phyloP scores from a whole-genome alignment of 257 asterid genomes.

The Salvia rosmarinus region DNA sequence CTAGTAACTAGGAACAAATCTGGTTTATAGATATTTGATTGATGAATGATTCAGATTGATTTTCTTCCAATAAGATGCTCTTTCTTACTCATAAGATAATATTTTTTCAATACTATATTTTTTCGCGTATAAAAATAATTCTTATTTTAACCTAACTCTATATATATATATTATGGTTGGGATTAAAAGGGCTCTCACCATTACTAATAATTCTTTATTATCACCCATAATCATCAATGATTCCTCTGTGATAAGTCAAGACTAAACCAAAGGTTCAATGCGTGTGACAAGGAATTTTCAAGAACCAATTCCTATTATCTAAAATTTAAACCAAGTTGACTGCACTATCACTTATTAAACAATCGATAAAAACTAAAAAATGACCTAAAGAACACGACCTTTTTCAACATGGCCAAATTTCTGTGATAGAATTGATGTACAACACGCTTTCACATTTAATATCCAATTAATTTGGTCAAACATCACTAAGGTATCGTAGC shows the following conservation, averaged over 20 bases:
- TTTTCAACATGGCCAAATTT: conserved; percentile 23
- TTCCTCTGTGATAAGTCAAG: conserved; percentile 29
- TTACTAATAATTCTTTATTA: conserved; percentile 19
- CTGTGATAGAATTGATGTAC: conserved; percentile 32
- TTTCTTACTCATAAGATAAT: too few species aligned
- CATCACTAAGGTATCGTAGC: conserved; percentile 35
- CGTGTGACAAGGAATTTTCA: conserved; percentile 33
- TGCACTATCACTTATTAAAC: conserved; percentile 17
- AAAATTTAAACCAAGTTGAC: too few species aligned
- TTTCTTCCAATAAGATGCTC: too few species aligned
- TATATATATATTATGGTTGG: not conserved
- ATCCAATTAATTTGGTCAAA: conserved; percentile 48
- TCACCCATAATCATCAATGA: conserved; percentile 10
- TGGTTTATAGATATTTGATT: too few species aligned
- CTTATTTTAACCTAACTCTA: too few species aligned
- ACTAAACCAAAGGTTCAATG: conserved; percentile 28
- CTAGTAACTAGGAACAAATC: too few species aligned
- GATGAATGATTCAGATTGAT: too few species aligned
- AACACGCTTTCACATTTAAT: conserved; percentile 41
- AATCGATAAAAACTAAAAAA: not conserved
- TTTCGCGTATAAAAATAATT: too few species aligned
- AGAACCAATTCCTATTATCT: conserved; percentile 31
- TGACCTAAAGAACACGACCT: conserved; percentile 13
- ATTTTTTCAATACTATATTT: too few species aligned
- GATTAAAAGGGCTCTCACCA: conserved; percentile 9